Evolutionary conservation across 495 filamentous ascomycete genomes (phyloP), one percentile per base, ranked within the genome.

Genomic region (Penicillium egyptiacum): DNA sequence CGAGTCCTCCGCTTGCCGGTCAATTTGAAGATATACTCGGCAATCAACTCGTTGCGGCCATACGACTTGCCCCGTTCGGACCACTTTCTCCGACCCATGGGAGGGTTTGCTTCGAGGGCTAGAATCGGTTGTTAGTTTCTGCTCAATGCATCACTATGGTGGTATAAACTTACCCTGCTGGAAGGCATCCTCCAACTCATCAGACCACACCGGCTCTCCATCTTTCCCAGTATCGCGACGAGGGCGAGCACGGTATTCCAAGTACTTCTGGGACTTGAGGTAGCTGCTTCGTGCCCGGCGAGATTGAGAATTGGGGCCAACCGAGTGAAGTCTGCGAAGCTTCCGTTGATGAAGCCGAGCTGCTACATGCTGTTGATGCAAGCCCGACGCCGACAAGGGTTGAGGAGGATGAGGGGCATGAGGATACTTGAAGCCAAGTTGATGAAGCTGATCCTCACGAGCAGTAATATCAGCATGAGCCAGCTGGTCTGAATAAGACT

Each of bases 1-100:
- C 94, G 79, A 39, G 69, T 78, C 55, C 91, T 83, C 31, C 68
- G 64, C 62, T 82, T 85, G 35, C 86, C 88, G 43, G 88, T 91
- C 54, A 77, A 74, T 55, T 83, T 82, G 61, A 81, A 84, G 46
- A 98, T 88, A 62, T 88, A 92, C 61, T 91, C 84, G 37, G 86
- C 83, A 65, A 98, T 94, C 50, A 96, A 79, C 78, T 96, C 92
- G 67, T 98, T 98, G 16, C 94, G 85, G 16, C 94, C 95, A 58
- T 86, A 86, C 16, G 81, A 86, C 68, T 88, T 87, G 16, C 84
- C 86, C 56, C 83, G 80, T 60, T 86, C 83, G 28, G 83, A 84
- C 69, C 83, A 83, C 75, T 97, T 96, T 63, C 82, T 81, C 43
- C 90, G 80, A 19, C 91, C 90, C 81, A 96, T 91, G 25, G 87